Base-by-base conservation (phyloP, 1,139 yeast genomes). In the Candida sojae region DNA sequence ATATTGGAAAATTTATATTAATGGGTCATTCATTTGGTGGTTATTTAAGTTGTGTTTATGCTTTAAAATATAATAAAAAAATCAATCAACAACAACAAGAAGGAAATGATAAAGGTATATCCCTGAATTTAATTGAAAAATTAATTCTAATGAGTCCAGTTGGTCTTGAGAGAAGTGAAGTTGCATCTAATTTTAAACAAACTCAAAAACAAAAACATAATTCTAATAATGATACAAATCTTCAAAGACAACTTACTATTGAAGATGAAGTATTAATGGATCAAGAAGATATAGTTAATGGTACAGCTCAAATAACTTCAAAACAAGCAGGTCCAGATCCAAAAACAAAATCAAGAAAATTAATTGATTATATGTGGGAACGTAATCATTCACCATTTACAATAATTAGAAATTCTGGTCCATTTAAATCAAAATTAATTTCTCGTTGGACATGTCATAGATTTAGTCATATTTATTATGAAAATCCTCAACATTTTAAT, bases 21-120 rank as follows among this genome's bases (percentile, higher is more conserved):
- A 77, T 93, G 51, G 97, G 96, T 1, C 99, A 93, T 66, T 91
- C 98, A 0, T 82, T 91, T 59, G 99, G 99, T 17, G 98, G 97
- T 0, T 91, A 91, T 59, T 68, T 93, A 50, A 84, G 95, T 25
- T 79, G 87, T 52, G 83, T 88, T 9, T 93, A 93, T 64, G 84
- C 93, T 6, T 58, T 84, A 57, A 84, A 84, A 56, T 86, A 89
- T 62, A 73, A 75, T 56, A 64, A 62, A 39, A 54, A 59, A 26
- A 48, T 68, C 35, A 54, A 62, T 17, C 21, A 17, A 17, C 21
- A 17, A 17, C 21, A 17, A 17, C 21, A 17, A 17, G 21, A 17
- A 17, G 21, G 21, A 17, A 17, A 17, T 21, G 68, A 70, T 47
- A 50, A 58, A 3, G 64, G 65, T 1, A 46, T 44, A 10, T 44